Percentiles rank a stretch among this genome's conserved stretches.
Evolutionary conservation across 192 early-diverging fungal genomes (phyloP).

Genomic region (Radiomyces spectabilis): DNA sequence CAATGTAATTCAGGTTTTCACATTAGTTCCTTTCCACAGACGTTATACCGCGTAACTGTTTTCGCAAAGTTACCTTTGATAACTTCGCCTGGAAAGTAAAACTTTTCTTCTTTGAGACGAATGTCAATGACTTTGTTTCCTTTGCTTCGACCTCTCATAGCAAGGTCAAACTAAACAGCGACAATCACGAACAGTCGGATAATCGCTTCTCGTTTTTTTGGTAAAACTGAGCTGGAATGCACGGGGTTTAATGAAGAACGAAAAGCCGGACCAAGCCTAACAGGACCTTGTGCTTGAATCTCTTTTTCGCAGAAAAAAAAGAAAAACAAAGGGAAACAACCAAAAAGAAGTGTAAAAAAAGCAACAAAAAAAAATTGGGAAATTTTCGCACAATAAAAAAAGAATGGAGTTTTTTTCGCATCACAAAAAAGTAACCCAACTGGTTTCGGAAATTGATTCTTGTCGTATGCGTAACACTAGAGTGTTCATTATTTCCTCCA

Average conservation of each 20-base stretch:
- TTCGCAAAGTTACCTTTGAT: constrained; percentile 21
- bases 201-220: no score
- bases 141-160: neutral
- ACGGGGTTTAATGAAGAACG: no score
- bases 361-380: neutral
- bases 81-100: constrained; percentile 29
- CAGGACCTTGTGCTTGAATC: no score
- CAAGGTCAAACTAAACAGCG: no score
- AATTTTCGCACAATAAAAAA: neutral
- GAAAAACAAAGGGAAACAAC: neutral
- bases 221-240: no score
- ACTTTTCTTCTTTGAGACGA: constrained; percentile 23
- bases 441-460: neutral
- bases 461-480: neutral
- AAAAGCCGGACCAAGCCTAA: no score
- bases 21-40: neutral
- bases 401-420: neutral
- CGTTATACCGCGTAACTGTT: neutral
- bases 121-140: constrained; percentile 19
- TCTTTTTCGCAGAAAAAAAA: neutral
- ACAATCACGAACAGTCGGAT: no score
- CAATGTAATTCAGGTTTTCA: neutral
- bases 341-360: neutral
- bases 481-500: neutral
- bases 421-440: neutral